Evolutionary conservation across 2,329 filamentous ascomycete genomes (phyloP).

Genomic region (Monilinia fructigena): DNA sequence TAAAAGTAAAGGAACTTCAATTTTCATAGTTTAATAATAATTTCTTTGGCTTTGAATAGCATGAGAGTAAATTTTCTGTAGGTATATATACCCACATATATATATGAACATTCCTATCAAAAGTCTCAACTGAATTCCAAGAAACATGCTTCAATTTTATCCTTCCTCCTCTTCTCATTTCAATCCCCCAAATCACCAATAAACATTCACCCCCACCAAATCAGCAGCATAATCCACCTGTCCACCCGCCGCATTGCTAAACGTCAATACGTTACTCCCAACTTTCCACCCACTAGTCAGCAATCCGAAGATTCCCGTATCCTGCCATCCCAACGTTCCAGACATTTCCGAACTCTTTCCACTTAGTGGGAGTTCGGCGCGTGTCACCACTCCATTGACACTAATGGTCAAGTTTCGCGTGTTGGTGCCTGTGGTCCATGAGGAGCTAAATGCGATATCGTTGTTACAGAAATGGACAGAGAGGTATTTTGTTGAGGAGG

Average conservation of each 20-base stretch:
- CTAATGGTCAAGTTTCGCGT: slow-evolving; percentile 35
- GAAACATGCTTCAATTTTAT: not conserved
- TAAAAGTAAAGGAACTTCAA: too few relatives aligned
- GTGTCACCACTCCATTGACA: slow-evolving; percentile 31
- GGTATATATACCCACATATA: too few relatives aligned
- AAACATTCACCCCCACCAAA: slow-evolving; percentile 42
- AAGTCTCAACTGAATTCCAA: too few relatives aligned
- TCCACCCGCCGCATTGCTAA: slow-evolving; percentile 40
- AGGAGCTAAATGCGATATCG: slow-evolving; percentile 33
- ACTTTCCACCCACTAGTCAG: slow-evolving; percentile 29
- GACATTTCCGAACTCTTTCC: slow-evolving; percentile 35
- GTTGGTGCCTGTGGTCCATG: slow-evolving; percentile 33
- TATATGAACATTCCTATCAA: too few relatives aligned
- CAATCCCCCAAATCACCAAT: slow-evolving; percentile 18
- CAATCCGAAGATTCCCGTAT: slow-evolving; percentile 34
- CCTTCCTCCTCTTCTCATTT: not conserved
- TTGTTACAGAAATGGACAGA: slow-evolving; percentile 34
- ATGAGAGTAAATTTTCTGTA: too few relatives aligned
- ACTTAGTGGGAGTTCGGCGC: slow-evolving; percentile 33
- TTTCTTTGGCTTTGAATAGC: too few relatives aligned
- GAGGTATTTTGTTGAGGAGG: slow-evolving; percentile 25
- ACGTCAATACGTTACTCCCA: slow-evolving; percentile 35
- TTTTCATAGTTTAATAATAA: too few relatives aligned
- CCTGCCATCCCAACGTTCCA: slow-evolving; percentile 31
- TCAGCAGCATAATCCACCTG: slow-evolving; percentile 40